phyloP scores from a whole-genome alignment of 2,329 filamentous ascomycete genomes.

The Xylariaceae sp. region DNA sequence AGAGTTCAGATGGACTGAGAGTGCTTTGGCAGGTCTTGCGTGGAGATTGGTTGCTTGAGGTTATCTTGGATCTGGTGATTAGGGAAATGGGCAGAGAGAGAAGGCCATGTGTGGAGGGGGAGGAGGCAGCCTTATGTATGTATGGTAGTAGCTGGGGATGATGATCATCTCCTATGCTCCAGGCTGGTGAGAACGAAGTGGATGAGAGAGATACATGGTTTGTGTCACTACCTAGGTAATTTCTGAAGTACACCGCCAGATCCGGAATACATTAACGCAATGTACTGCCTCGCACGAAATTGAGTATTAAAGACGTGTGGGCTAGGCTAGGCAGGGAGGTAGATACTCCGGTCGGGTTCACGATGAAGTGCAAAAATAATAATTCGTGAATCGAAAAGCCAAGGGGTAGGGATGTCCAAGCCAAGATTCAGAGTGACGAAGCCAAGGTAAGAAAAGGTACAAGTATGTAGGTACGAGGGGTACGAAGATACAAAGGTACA shows the following conservation, averaged over 20 bases:
- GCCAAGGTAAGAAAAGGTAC: slow-evolving; percentile 25
- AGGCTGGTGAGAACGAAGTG: slow-evolving; percentile 23
- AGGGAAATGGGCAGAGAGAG: slow-evolving; percentile 22
- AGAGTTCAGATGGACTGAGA: not conserved
- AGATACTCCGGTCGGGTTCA: slow-evolving; percentile 25
- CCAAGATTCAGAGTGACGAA: slow-evolving; percentile 26
- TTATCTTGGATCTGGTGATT: slow-evolving; percentile 35
- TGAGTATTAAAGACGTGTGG: slow-evolving; percentile 30
- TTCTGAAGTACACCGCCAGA: slow-evolving; percentile 41
- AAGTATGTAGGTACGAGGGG: slow-evolving; percentile 12
- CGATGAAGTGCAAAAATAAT: slow-evolving; percentile 43
- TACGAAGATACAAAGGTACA: slow-evolving; percentile 13
- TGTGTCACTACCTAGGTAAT: slow-evolving; percentile 35
- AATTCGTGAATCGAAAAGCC: slow-evolving; percentile 34
- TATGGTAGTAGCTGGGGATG: slow-evolving; percentile 30
- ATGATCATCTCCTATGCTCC: slow-evolving; percentile 33
- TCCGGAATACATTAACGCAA: slow-evolving; percentile 32
- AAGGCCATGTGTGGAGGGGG: slow-evolving; percentile 32
- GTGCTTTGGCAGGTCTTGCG: slow-evolving; percentile 9
- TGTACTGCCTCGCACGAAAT: slow-evolving; percentile 35
- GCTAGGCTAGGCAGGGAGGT: slow-evolving; percentile 30
- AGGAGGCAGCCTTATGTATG: slow-evolving; percentile 43
- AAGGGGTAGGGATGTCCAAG: slow-evolving; percentile 23
- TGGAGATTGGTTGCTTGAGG: slow-evolving; percentile 17
- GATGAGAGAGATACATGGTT: slow-evolving; percentile 36